Evolutionary conservation across 2,329 filamentous ascomycete genomes (phyloP), one percentile per base, ranked within the genome.

Genomic region (Colletotrichum orchidophilum): DNA sequence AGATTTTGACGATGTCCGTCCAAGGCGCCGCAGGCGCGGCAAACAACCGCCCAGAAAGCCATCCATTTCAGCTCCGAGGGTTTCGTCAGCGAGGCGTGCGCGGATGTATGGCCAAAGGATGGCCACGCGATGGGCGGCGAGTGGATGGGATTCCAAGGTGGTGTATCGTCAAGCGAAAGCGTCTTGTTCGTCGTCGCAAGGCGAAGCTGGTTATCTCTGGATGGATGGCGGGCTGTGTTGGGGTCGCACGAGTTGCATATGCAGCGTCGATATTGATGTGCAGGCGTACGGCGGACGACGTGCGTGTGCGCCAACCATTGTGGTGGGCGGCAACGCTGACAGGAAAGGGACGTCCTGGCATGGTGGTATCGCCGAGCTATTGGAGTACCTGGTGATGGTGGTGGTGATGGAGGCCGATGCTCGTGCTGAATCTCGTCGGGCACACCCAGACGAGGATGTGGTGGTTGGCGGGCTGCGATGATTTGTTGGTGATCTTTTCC

Each of bases 371-470:
- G 21, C 46, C 50, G 39, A 58, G 24, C 15, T 21, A 71, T 68
- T 71, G 68, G 68, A 63, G 64, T 61, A 15, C 57, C 65, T 57
- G 65, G 24, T 57, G 50, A 18, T 13, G 21, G 27, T 46, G 39
- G 21, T 39, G 65, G 24, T 57, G 50, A 11, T 13, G n/a, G 33
- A 42, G 58, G 21, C n/a, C 68, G 68, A 71, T 71, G 68, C 18
- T 46, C 29, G 46, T 68, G 64, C 68, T 26, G 63, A 63, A 71
- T 71, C 68, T 71, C 13, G 58, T 61, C 63, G 29, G 50, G 67
- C 50, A 60, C 31, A 31, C 8, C 39, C 24, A 33, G 5, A 11
- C 29, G 35, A 57, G 35, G 33, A 42, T 21, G 61, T 42, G 35
- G 49, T 70, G 66, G 66, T 8, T 46, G 39, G 39, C 18, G 61